Conservation (phyloP, 2,329 filamentous ascomycete species). For the Emmonsiellopsis sp. region DNA sequence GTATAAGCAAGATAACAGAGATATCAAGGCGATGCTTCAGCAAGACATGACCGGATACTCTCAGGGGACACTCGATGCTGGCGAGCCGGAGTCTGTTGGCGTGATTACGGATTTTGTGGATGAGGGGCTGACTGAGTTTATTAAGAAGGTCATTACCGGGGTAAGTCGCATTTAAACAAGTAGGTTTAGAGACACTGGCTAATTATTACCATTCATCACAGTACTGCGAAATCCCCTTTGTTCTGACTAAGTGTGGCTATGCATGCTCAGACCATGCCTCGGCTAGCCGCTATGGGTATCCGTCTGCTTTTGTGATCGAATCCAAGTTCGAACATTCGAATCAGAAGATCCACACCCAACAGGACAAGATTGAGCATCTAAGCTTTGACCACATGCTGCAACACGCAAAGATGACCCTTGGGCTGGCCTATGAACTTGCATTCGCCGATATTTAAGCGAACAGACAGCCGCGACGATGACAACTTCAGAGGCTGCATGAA, state of each 20-base stretch:
- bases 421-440: slow-evolving; percentile 74
- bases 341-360: slow-evolving; percentile 63
- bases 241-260: slow-evolving; percentile 83
- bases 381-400: slow-evolving; percentile 88
- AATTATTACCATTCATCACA: slow-evolving; percentile 19
- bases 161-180: slow-evolving; percentile 27
- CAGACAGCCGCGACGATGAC: not conserved
- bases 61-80: slow-evolving; percentile 71
- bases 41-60: slow-evolving; percentile 96
- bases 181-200: not conserved
- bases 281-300: slow-evolving; percentile 57
- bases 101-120: slow-evolving; percentile 92
- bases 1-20: slow-evolving; percentile 63
- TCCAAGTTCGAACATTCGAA: slow-evolving; percentile 52
- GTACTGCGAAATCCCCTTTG: slow-evolving; percentile 83
- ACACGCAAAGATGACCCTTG: slow-evolving; percentile 76
- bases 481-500: not conserved
- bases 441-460: slow-evolving; percentile 57
- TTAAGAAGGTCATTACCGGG: slow-evolving; percentile 75
- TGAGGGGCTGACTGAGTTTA: slow-evolving; percentile 70
- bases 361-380: slow-evolving; percentile 62
- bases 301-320: slow-evolving; percentile 57
- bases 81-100: slow-evolving; percentile 74
- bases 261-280: slow-evolving; percentile 66
- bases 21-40: slow-evolving; percentile 94